phyloP scores from a whole-genome alignment of 805 yeast genomes.

The Pichia membranifaciens region DNA sequence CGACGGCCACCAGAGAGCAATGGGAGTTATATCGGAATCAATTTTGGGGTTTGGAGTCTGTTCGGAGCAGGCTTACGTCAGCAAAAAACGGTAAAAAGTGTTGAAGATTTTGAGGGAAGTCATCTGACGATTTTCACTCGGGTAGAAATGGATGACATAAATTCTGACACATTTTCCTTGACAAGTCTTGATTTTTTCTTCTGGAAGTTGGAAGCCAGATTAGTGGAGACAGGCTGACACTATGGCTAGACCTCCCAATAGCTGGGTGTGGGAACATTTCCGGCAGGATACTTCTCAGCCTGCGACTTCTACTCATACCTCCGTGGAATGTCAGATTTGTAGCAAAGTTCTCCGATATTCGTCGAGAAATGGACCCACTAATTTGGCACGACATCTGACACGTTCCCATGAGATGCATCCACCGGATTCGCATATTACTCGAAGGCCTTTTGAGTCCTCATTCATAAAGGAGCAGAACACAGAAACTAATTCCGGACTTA shows the following conservation, averaged over 20 bases:
- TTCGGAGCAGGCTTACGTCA: not conserved
- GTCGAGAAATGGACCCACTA: slow-evolving; percentile 32
- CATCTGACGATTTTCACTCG: too few relatives aligned
- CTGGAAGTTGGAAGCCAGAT: not conserved
- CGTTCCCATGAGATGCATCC: slow-evolving; percentile 26
- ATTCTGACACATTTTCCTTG: too few relatives aligned
- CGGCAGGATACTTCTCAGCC: slow-evolving; percentile 23
- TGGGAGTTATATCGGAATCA: slow-evolving; percentile 94
- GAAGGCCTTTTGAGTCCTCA: slow-evolving; percentile 24
- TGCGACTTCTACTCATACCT: slow-evolving; percentile 15
- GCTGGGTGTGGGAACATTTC: slow-evolving; percentile 34
- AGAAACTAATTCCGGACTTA: too few relatives aligned
- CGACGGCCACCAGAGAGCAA: slow-evolving; percentile 78
- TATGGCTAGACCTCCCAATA: slow-evolving; percentile 33
- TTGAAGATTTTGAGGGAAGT: too few relatives aligned
- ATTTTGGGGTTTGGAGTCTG: slow-evolving; percentile 75
- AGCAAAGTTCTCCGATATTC: slow-evolving; percentile 27
- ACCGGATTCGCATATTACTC: slow-evolving; percentile 22
- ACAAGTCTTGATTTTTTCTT: not conserved
- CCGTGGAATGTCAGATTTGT: slow-evolving; percentile 28
- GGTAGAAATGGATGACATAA: too few relatives aligned
- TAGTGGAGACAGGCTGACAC: not conserved
- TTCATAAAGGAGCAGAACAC: too few relatives aligned
- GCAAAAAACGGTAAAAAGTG: too few relatives aligned
- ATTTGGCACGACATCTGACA: slow-evolving; percentile 29